Conservation (phyloP, 495 filamentous ascomycete genomes). For the Neurospora sp. region DNA sequence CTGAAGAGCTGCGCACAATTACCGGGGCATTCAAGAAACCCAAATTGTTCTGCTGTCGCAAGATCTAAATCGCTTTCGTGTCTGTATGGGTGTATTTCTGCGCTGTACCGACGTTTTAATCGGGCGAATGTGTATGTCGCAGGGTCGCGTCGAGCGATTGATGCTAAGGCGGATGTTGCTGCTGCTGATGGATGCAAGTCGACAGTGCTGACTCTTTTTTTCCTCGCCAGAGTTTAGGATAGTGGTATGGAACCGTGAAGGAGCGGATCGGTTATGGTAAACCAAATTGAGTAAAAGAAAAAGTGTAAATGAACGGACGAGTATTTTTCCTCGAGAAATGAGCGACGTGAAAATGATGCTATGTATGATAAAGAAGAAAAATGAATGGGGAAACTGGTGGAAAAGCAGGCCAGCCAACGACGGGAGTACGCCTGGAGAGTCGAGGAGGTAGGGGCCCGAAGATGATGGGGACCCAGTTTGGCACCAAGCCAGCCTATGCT, state of each 20-base stretch:
- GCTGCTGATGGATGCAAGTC: constrained; percentile 3
- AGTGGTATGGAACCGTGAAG: not conserved
- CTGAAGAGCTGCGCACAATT: constrained; percentile 22
- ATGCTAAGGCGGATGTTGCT: constrained; percentile 3
- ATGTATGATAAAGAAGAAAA: constrained; percentile 13
- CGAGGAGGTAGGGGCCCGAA: constrained; percentile 1
- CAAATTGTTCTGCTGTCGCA: not conserved
- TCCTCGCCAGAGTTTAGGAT: not conserved
- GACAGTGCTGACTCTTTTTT: not conserved
- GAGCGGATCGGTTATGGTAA: not conserved
- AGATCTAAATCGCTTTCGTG: not conserved
- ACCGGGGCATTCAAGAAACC: constrained; percentile 26
- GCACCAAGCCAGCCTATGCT: not conserved
- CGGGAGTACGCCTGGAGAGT: constrained; percentile 1
- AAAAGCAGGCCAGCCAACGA: constrained; percentile 1
- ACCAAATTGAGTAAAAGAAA: constrained; percentile 5
- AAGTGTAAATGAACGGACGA: constrained; percentile 24
- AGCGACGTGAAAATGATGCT: constrained; percentile 24
- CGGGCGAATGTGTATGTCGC: constrained; percentile 1
- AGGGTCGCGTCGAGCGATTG: constrained; percentile 7
- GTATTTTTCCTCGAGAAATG: constrained; percentile 19
- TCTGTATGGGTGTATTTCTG: not conserved
- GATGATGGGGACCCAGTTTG: not conserved
- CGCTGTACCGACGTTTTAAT: not conserved
- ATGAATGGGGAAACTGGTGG: constrained; percentile 6